Conservation (phyloP, 2,329 filamentous ascomycete genomes). For the Penicillium brevicompactum region DNA sequence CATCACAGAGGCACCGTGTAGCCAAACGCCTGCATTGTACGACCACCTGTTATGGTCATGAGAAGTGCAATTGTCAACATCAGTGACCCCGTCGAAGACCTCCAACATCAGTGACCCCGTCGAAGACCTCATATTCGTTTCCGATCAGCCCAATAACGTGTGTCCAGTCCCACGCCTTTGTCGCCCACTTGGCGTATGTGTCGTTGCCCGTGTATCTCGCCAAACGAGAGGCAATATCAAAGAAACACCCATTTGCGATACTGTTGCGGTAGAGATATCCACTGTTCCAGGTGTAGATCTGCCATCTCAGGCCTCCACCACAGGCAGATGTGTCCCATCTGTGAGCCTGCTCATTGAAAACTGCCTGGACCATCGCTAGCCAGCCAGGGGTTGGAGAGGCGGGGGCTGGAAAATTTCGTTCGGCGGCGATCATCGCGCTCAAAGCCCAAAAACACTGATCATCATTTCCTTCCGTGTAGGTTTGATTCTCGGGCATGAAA, state of each 20-base stretch:
- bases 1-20: slow-evolving; percentile 54
- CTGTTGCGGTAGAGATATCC: slow-evolving; percentile 56
- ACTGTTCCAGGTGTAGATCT: slow-evolving; percentile 64
- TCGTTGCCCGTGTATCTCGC: slow-evolving; percentile 42
- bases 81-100: slow-evolving; percentile 54
- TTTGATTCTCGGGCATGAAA: slow-evolving; percentile 18
- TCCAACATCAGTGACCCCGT: slow-evolving; percentile 51
- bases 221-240: slow-evolving; percentile 50
- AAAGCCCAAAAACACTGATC: slow-evolving; percentile 21
- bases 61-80: slow-evolving; percentile 49
- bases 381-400: slow-evolving; percentile 60
- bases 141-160: slow-evolving; percentile 48
- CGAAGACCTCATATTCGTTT: slow-evolving; percentile 50
- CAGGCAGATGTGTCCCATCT: slow-evolving; percentile 70
- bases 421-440: slow-evolving; percentile 23
- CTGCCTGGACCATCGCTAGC: slow-evolving; percentile 71
- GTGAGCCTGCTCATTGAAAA: slow-evolving; percentile 73
- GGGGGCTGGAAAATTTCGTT: slow-evolving; percentile 33
- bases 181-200: slow-evolving; percentile 43
- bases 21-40: slow-evolving; percentile 53
- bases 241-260: slow-evolving; percentile 56
- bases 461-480: slow-evolving; percentile 15
- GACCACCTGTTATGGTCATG: slow-evolving; percentile 51
- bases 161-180: slow-evolving; percentile 38
- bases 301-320: slow-evolving; percentile 76